Base-by-base conservation (phyloP, 116 monocot genomes). In the Posidonia oceanica region DNA sequence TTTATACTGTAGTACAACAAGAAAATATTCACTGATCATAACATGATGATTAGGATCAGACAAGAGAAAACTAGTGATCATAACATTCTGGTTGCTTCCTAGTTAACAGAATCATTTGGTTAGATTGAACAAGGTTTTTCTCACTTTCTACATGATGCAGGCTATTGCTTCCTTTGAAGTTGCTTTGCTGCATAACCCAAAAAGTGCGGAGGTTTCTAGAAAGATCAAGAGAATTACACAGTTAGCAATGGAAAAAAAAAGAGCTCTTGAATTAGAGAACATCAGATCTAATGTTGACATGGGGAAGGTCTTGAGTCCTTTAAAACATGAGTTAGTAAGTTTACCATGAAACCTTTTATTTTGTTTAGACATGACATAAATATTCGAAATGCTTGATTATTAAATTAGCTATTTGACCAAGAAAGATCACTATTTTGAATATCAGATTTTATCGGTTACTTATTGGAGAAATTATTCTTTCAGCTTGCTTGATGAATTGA, bases 301-400 rank as follows among this genome's bases (percentile, higher is more conserved):
- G 83, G 29, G 42, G 61, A 89, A 87, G 61, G 76, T 75, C 77
- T 75, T 97, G 64, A 75, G 80, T 67, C 71, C 87, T 38, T 69
- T 91, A 61, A 91, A 89, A 82, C 37, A 74, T 59, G 92, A 97
- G 63, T 36, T 97, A 37, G 96, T 97, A 71, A 85, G 88, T 85
- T 65, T 42, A 16, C 41, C 65, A 65, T 40, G 18, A 65, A 40
- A 65, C 41, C 36, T 15, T 42, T 41, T 40, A 11, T 38, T 65
- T 42, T 65, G 48, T 48, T 7, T 48, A 48, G 48, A 48, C 48
- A 48, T 48, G 48, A 48, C 48, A 48, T 48, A 48, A 48, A 48
- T 48, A 48, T 48, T 48, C 1, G 0, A 48, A 10, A 48, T 29
- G 1, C n/a, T n/a, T n/a, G n/a, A n/a, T n/a, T n/a, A n/a, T n/a